Percentiles rank a stretch among this genome's conserved stretches.
These are phyloP conservation scores for Tuber magnatum DNA, from an alignment of 495 filamentous ascomycete genomes.

Conservation along the genomic window DNA sequence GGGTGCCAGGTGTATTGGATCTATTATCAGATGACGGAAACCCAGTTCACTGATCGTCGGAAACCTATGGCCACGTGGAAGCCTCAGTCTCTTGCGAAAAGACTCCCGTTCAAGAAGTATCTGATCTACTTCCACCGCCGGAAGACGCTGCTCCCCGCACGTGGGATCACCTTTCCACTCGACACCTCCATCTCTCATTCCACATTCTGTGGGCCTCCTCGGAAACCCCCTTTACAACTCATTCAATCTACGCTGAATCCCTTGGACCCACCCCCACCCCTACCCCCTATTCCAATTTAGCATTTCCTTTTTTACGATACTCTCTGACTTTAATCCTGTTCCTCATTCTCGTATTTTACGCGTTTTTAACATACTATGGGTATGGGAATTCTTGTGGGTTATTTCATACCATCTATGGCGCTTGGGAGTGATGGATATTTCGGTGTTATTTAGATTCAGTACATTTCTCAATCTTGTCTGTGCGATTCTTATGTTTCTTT, in stretches of 20 bases:
- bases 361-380: neutral
- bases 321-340: neutral
- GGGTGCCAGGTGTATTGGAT: neutral
- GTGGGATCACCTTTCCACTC: too few relatives aligned
- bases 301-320: too few relatives aligned
- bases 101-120: too few relatives aligned
- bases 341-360: neutral
- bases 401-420: neutral
- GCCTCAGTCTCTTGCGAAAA: too few relatives aligned
- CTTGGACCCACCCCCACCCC: too few relatives aligned
- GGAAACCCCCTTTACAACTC: too few relatives aligned
- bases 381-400: neutral
- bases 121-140: too few relatives aligned
- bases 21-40: rapidly evolving
- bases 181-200: too few relatives aligned
- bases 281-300: too few relatives aligned
- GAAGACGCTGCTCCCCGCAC: too few relatives aligned
- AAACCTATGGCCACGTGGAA: neutral
- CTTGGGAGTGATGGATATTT: neutral
- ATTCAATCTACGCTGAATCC: too few relatives aligned
- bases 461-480: neutral
- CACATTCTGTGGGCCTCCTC: too few relatives aligned
- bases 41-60: neutral
- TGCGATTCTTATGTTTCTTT: neutral
- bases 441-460: neutral